Percentiles rank a stretch among this genome's conserved stretches.
Evolutionary conservation across 345 rosid genomes (phyloP).

Genomic region (Erysimum cheiranthoides): DNA sequence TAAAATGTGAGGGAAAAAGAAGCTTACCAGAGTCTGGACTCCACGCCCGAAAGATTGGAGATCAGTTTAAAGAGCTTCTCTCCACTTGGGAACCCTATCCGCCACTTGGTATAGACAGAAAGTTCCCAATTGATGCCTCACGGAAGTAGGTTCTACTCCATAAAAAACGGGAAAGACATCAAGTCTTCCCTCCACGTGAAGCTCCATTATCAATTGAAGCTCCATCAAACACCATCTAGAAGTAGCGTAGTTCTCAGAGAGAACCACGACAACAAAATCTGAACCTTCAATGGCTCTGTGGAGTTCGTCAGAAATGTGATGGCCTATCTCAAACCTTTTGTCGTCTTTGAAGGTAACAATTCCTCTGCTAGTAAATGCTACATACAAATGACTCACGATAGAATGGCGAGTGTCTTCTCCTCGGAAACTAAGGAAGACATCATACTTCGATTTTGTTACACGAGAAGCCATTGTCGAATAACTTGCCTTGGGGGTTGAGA

Average conservation of each 20-base stretch:
- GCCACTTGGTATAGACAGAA: background rate
- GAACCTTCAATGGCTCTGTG: slow-evolving; percentile 18
- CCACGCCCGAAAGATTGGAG: background rate
- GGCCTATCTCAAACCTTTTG: slow-evolving; percentile 10
- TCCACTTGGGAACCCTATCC: slow-evolving; percentile 20
- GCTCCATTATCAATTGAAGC: slow-evolving; percentile 25
- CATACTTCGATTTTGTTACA: background rate
- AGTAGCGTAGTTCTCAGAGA: slow-evolving; percentile 23
- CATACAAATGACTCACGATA: slow-evolving; percentile 23
- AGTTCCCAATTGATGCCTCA: slow-evolving; percentile 21
- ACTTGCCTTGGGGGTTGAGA: no score
- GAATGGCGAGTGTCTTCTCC: slow-evolving; percentile 9
- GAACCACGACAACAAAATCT: background rate
- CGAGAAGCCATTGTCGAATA: slow-evolving; percentile 5
- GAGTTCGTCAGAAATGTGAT: slow-evolving; percentile 18
- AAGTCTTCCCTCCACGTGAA: background rate
- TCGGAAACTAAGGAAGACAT: slow-evolving; percentile 32
- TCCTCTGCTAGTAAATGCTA: slow-evolving; percentile 17
- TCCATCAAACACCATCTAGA: slow-evolving; percentile 33
- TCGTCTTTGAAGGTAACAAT: slow-evolving; percentile 25
- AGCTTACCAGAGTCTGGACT: no score
- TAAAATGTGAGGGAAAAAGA: no score
- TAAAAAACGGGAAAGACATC: slow-evolving; percentile 39
- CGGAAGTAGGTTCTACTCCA: slow-evolving; percentile 24
- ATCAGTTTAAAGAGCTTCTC: slow-evolving; percentile 20